phyloP scores from a whole-genome alignment of 2,329 filamentous ascomycete genomes.

The Tolypocladium tropicale region DNA sequence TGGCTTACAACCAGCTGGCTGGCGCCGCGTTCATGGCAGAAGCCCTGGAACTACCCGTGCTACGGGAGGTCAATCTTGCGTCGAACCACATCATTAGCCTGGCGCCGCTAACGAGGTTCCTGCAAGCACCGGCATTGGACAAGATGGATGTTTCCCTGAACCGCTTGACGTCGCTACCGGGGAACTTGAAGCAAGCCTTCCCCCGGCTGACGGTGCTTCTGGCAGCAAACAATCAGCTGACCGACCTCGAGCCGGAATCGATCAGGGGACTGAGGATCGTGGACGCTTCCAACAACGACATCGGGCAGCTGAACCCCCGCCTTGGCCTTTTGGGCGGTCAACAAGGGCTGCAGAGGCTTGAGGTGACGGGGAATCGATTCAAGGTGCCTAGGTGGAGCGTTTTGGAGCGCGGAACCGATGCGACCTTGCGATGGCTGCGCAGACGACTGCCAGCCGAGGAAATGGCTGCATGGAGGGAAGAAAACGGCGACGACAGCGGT shows the following conservation, averaged over 20 bases:
- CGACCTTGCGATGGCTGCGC: constrained; percentile 69
- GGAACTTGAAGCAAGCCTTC: constrained; percentile 52
- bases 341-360: constrained; percentile 51
- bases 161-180: constrained; percentile 61
- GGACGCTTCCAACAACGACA: constrained; percentile 77
- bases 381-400: constrained; percentile 77
- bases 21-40: constrained; percentile 56
- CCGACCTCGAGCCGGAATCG: constrained; percentile 60
- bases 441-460: constrained; percentile 59
- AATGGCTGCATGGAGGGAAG: constrained; percentile 44
- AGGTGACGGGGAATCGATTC: constrained; percentile 80
- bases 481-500: constrained; percentile 26
- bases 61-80: constrained; percentile 68
- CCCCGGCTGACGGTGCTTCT: constrained; percentile 62
- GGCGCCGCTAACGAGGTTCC: constrained; percentile 50
- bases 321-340: constrained; percentile 65
- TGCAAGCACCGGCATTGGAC: constrained; percentile 65
- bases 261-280: constrained; percentile 66
- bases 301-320: constrained; percentile 68
- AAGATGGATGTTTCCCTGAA: constrained; percentile 78
- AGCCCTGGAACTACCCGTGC: constrained; percentile 56
- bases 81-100: constrained; percentile 66
- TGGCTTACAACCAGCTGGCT: constrained; percentile 65
- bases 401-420: constrained; percentile 78
- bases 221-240: constrained; percentile 69